Conservation (phyloP, 2,329 filamentous ascomycete species). For the Colletotrichum acutatum region DNA sequence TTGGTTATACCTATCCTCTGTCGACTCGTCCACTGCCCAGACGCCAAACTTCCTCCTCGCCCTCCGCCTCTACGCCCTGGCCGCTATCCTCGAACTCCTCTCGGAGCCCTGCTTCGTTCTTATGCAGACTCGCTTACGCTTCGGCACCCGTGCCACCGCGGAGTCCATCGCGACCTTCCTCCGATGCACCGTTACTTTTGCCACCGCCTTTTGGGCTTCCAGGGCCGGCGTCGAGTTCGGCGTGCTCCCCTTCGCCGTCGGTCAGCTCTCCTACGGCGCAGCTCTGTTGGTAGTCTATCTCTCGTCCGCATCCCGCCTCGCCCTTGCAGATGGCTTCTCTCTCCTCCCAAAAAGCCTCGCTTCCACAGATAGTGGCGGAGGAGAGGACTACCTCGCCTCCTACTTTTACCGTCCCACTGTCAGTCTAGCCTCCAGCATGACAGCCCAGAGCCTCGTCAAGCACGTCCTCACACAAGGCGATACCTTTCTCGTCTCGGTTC, state of each 20-base stretch:
- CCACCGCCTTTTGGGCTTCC: slow-evolving; percentile 73
- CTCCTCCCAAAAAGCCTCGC: slow-evolving; percentile 64
- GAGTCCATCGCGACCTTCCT: slow-evolving; percentile 85
- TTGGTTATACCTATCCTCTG: slow-evolving; percentile 71
- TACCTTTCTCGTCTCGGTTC: slow-evolving; percentile 82
- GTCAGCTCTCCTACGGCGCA: slow-evolving; percentile 81
- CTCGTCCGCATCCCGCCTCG: slow-evolving; percentile 67
- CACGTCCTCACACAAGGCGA: slow-evolving; percentile 95
- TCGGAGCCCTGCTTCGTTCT: slow-evolving; percentile 92
- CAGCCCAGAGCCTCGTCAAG: slow-evolving; percentile 89
- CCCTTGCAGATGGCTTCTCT: slow-evolving; percentile 72
- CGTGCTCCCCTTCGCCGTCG: slow-evolving; percentile 88
- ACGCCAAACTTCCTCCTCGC: slow-evolving; percentile 72
- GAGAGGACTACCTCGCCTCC: slow-evolving; percentile 59
- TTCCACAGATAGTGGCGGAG: not conserved
- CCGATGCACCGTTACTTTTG: slow-evolving; percentile 81
- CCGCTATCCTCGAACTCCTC: slow-evolving; percentile 77
- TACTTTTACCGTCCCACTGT: slow-evolving; percentile 78
- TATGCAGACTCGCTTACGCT: slow-evolving; percentile 83
- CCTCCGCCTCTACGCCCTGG: slow-evolving; percentile 65
- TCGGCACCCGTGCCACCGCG: slow-evolving; percentile 82
- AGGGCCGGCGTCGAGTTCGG: slow-evolving; percentile 67
- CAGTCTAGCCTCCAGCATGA: slow-evolving; percentile 81
- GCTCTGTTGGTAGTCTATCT: slow-evolving; percentile 78
- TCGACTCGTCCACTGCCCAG: slow-evolving; percentile 57